These are phyloP conservation scores for Candida quercuum DNA, from an alignment of 805 yeast species.

Conservation along the genomic window DNA sequence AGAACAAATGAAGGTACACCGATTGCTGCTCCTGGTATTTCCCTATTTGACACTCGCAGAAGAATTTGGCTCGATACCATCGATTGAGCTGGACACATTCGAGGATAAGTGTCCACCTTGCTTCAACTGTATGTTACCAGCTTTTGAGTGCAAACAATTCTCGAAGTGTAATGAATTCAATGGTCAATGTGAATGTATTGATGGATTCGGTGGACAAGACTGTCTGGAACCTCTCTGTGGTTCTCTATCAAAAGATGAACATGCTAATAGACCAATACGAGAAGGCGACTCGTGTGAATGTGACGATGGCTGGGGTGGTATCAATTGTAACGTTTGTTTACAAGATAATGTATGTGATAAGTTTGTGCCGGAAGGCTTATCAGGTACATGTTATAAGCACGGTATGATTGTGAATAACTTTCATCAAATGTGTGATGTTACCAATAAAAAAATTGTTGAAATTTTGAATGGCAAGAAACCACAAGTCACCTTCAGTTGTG, in stretches of 20 bases:
- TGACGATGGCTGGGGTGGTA: conserved; percentile 86
- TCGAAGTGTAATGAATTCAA: conserved; percentile 83
- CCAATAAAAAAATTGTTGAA: conserved; percentile 78
- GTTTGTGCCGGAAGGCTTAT: conserved; percentile 79
- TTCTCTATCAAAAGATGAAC: conserved; percentile 54
- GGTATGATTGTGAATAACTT: conserved; percentile 78
- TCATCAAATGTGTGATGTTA: conserved; percentile 92
- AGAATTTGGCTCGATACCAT: background rate
- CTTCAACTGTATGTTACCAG: conserved; percentile 91
- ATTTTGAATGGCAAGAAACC: conserved; percentile 79
- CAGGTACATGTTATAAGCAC: conserved; percentile 84
- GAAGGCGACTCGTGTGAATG: conserved; percentile 56
- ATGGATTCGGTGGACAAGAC: conserved; percentile 92
- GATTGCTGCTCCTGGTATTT: background rate
- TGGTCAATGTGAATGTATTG: conserved; percentile 88
- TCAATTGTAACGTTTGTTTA: conserved; percentile 86
- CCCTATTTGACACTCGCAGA: background rate
- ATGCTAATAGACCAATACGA: conserved; percentile 54
- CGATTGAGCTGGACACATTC: background rate
- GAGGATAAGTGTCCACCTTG: conserved; percentile 72
- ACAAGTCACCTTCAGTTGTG: conserved; percentile 89
- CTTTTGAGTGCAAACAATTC: conserved; percentile 85
- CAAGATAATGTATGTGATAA: conserved; percentile 72
- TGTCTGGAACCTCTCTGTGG: conserved; percentile 90
- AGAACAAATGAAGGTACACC: background rate